Evolutionary conservation across 2,329 filamentous ascomycete genomes (phyloP).

Genomic region (Seiridium unicorne): DNA sequence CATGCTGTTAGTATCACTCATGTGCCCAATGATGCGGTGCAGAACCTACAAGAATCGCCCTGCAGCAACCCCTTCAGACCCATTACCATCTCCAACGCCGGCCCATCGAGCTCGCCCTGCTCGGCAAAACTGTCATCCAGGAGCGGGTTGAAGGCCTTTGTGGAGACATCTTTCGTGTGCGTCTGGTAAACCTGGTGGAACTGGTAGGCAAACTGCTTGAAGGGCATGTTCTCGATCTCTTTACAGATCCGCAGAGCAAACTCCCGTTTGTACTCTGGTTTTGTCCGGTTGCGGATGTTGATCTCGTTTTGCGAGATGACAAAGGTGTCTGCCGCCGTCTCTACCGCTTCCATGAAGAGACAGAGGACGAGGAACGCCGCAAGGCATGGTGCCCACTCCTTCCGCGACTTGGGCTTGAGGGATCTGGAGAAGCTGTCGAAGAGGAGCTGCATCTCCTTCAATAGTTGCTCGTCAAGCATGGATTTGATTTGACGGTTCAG

Average conservation of each 20-base stretch:
- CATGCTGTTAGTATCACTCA: background rate
- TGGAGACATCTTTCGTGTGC: slow-evolving; percentile 45
- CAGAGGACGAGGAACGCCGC: slow-evolving; percentile 56
- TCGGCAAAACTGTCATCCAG: slow-evolving; percentile 40
- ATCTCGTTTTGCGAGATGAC: slow-evolving; percentile 51
- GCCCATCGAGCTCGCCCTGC: slow-evolving; percentile 43
- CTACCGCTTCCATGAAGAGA: slow-evolving; percentile 58
- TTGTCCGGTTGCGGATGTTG: slow-evolving; percentile 35
- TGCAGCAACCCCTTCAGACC: slow-evolving; percentile 43
- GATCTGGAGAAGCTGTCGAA: slow-evolving; percentile 52
- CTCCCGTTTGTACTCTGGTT: slow-evolving; percentile 35
- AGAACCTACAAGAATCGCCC: slow-evolving; percentile 41
- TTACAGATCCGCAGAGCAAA: slow-evolving; percentile 45
- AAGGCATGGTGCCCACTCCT: slow-evolving; percentile 56
- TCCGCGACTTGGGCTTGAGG: slow-evolving; percentile 52
- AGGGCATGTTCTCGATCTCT: slow-evolving; percentile 57
- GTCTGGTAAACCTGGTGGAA: slow-evolving; percentile 62
- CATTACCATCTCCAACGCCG: slow-evolving; percentile 44
- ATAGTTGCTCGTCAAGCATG: slow-evolving; percentile 53
- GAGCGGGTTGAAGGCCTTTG: slow-evolving; percentile 56
- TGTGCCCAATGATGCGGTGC: slow-evolving; percentile 7
- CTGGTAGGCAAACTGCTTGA: slow-evolving; percentile 59
- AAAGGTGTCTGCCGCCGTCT: slow-evolving; percentile 51
- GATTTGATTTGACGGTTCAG: slow-evolving; percentile 57
- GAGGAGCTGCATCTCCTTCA: slow-evolving; percentile 47